Conservation (phyloP, 257 asterid genomes). For the Petunia secreta region DNA sequence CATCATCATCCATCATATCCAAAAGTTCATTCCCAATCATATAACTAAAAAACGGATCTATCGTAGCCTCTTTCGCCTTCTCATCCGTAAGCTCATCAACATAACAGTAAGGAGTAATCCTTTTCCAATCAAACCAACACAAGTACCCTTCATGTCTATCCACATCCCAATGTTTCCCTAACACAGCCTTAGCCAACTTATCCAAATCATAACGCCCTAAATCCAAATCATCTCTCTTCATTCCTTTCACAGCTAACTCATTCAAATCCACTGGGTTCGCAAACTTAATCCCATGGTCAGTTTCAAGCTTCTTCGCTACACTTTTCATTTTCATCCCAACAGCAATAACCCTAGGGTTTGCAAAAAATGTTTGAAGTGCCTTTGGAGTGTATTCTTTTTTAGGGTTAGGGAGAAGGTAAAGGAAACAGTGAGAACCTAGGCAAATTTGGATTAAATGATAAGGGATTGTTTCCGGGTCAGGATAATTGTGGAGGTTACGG, state of each 20-base stretch:
- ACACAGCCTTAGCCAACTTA: background rate
- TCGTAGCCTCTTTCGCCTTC: conserved; percentile 20
- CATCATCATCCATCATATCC: background rate
- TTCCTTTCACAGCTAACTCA: background rate
- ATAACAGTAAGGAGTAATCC: background rate
- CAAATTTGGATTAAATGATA: conserved; percentile 9
- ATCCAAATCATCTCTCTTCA: conserved; percentile 18
- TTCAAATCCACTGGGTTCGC: conserved; percentile 19
- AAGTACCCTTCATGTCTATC: background rate
- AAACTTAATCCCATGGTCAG: background rate
- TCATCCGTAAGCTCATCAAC: background rate
- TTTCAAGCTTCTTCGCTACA: background rate
- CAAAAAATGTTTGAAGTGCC: background rate
- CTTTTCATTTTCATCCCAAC: background rate
- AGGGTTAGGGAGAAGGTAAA: background rate
- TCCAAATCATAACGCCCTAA: conserved; percentile 4
- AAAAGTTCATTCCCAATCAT: background rate
- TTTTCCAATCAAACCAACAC: background rate
- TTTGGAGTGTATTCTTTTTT: background rate
- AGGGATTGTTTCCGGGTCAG: background rate
- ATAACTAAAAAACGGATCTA: conserved; percentile 11
- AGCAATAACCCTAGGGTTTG: conserved; percentile 12
- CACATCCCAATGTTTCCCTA: conserved; percentile 20
- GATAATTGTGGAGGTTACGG: background rate
- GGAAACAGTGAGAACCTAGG: conserved; percentile 16